These are phyloP conservation scores for Neostapfia colusana DNA, from an alignment of 176 grass and related monocot species.

Conservation along the genomic window DNA sequence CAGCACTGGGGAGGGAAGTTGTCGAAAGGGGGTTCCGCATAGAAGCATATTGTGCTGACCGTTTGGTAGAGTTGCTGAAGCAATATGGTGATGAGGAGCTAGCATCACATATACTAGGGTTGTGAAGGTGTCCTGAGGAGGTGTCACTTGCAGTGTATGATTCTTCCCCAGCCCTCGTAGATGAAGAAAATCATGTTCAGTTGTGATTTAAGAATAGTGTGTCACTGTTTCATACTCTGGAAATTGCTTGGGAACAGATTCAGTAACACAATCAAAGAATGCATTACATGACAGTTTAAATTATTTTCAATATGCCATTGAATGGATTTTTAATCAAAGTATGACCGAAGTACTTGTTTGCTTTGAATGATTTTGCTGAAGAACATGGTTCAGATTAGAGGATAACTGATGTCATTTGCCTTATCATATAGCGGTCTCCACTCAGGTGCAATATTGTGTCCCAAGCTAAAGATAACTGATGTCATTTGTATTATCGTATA, in stretches of 20 bases:
- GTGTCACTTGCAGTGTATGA: neutral
- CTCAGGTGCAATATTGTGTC: too few species aligned
- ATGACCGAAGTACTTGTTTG: neutral
- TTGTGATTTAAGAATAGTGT: neutral
- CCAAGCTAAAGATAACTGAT: too few species aligned
- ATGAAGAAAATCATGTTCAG: constrained; percentile 3
- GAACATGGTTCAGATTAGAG: neutral
- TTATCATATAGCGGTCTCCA: too few species aligned
- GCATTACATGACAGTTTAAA: neutral
- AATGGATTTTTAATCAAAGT: neutral
- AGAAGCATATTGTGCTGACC: constrained; percentile 46
- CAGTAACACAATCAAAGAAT: constrained; percentile 18
- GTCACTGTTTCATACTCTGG: neutral
- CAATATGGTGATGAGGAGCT: constrained; percentile 54
- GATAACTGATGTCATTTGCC: too few species aligned
- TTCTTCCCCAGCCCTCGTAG: neutral
- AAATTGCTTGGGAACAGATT: constrained; percentile 8
- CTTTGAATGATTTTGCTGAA: constrained; percentile 10
- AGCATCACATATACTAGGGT: constrained; percentile 43
- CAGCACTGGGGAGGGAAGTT: constrained; percentile 42
- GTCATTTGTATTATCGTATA: neutral
- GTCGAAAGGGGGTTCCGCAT: constrained; percentile 46
- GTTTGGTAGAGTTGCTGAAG: constrained; percentile 52
- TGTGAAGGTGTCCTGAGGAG: constrained; percentile 31
- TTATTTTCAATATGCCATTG: neutral